Conservation (phyloP, 1,139 yeast species). For the Blastobotrys persicus region DNA sequence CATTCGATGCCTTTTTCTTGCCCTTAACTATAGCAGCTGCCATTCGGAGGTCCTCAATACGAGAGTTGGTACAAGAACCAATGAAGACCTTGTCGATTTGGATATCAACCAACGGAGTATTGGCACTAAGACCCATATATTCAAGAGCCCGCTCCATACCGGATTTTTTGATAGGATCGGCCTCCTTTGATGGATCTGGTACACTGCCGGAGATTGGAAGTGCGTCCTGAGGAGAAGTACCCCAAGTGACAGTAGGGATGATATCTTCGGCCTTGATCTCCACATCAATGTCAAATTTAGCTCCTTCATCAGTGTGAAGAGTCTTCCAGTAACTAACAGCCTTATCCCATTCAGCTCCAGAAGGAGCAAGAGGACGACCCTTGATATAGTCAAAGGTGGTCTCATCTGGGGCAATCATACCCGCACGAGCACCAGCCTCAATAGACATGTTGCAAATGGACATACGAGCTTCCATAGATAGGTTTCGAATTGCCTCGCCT, state of each 20-base stretch:
- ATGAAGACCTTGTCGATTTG: slow-evolving; percentile 88
- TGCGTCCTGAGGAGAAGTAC: slow-evolving; percentile 98
- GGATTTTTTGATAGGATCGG: slow-evolving; percentile 73
- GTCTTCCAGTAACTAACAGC: slow-evolving; percentile 91
- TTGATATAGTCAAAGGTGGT: slow-evolving; percentile 81
- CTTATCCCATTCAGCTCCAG: slow-evolving; percentile 91
- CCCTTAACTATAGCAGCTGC: slow-evolving; percentile 95
- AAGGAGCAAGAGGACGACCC: slow-evolving; percentile 93
- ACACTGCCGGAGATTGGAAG: slow-evolving; percentile 86
- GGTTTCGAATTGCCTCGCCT: slow-evolving; percentile 84
- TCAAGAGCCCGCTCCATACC: slow-evolving; percentile 89
- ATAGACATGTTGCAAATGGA: slow-evolving; percentile 98
- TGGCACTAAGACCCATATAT: slow-evolving; percentile 88
- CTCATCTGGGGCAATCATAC: slow-evolving; percentile 96
- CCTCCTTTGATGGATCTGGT: slow-evolving; percentile 75
- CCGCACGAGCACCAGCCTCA: slow-evolving; percentile 99
- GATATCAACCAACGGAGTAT: slow-evolving; percentile 72
- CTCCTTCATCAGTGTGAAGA: slow-evolving; percentile 82
- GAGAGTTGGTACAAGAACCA: slow-evolving; percentile 97
- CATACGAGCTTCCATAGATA: slow-evolving; percentile 99
- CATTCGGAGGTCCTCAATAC: slow-evolving; percentile 94
- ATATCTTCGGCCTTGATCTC: slow-evolving; percentile 79
- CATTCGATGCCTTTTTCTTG: slow-evolving; percentile 76
- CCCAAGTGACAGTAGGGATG: slow-evolving; percentile 97
- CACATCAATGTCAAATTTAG: slow-evolving; percentile 81